Conservation (phyloP, 1,284 basidiomycete species). For the Tilletia caries region DNA sequence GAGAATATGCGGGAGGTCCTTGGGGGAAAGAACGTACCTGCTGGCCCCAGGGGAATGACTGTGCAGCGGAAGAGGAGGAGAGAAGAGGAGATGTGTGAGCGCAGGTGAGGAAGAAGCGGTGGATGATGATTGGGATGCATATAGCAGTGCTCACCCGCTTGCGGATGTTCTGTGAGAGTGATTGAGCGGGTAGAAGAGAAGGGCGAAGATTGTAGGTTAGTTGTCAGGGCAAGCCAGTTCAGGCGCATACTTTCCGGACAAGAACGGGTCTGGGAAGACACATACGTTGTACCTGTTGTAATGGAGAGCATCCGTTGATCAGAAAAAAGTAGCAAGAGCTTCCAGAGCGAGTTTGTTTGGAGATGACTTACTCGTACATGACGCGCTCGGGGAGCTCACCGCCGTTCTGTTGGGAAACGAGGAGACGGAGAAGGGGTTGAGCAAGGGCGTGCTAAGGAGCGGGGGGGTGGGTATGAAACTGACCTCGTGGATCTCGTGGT, state of each 20-base stretch:
- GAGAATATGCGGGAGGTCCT: too few relatives aligned
- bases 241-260: too few relatives aligned
- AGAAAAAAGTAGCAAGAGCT: too few relatives aligned
- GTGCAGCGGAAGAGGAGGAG: not conserved
- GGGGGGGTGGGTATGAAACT: not conserved
- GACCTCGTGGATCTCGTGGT: constrained; percentile 42
- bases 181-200: too few relatives aligned
- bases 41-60: constrained; percentile 46
- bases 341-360: too few relatives aligned
- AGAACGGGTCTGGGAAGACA: not conserved
- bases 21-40: constrained; percentile 20
- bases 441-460: not conserved
- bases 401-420: constrained; percentile 22
- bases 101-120: not conserved
- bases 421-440: not conserved
- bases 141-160: constrained; percentile 21
- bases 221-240: not conserved
- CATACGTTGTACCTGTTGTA: constrained; percentile 32
- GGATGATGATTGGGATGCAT: not conserved
- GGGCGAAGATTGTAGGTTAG: not conserved
- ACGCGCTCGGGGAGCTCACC: constrained; percentile 40
- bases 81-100: not conserved
- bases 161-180: constrained; percentile 27
- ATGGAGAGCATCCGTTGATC: too few relatives aligned
- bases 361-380: constrained; percentile 38